phyloP scores from a whole-genome alignment of 73 alveolate genomes.

The Paramecium biaurelia region DNA sequence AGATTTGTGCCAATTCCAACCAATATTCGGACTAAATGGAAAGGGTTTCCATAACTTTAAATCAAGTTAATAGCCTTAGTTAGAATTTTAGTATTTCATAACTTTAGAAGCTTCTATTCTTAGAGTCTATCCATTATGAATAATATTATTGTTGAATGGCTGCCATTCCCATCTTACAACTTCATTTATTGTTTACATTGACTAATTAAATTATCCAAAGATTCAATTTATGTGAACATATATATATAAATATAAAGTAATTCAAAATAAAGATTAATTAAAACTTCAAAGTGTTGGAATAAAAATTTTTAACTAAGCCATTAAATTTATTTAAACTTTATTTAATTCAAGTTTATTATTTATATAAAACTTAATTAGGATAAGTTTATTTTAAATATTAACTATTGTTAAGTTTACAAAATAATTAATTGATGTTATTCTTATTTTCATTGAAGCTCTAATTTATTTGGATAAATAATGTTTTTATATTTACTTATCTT shows the following conservation, averaged over 20 bases:
- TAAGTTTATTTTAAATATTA: not conserved
- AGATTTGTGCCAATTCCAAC: slow-evolving; percentile 73
- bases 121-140: not conserved
- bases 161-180: not conserved
- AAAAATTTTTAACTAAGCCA: not conserved
- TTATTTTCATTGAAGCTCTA: not conserved
- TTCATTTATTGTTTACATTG: not conserved
- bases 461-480: not conserved
- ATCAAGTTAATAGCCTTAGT: not conserved
- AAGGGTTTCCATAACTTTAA: slow-evolving; percentile 35
- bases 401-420: not conserved
- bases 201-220: not conserved
- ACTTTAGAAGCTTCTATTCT: not conserved
- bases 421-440: not conserved
- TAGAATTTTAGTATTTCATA: not conserved
- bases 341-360: not conserved
- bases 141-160: not conserved
- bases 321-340: not conserved
- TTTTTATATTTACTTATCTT: not conserved
- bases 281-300: not conserved
- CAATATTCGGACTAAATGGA: slow-evolving; percentile 22
- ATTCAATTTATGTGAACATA: not conserved
- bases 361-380: not conserved
- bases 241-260: not conserved
- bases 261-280: not conserved